Percentiles rank a stretch among this genome's conserved stretches.
phyloP scores from a whole-genome alignment of 2,329 filamentous ascomycete genomes.

The Calonectria hawksworthii region DNA sequence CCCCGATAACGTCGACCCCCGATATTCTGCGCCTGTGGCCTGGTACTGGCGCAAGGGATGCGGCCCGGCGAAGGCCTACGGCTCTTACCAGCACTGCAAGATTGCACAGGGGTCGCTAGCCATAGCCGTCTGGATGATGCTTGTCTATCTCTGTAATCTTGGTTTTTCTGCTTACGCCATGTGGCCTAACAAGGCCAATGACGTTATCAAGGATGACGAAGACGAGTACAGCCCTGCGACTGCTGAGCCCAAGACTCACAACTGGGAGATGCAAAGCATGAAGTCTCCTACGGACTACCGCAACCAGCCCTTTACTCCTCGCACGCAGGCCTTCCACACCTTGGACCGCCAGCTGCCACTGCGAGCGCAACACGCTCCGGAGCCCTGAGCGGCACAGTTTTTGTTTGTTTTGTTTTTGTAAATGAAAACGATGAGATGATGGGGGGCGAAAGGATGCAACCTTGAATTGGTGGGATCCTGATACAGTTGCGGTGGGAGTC shows the following conservation, averaged over 20 bases:
- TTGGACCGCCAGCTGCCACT: conserved; percentile 71
- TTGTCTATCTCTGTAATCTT: conserved; percentile 72
- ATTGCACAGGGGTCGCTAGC: conserved; percentile 79
- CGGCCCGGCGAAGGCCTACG: conserved; percentile 67
- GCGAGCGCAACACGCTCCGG: conserved; percentile 50
- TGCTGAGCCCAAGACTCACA: conserved; percentile 56
- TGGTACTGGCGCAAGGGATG: conserved; percentile 85
- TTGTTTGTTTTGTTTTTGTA: not conserved
- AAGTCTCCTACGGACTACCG: conserved; percentile 49
- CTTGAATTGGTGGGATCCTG: not conserved
- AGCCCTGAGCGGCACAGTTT: not conserved
- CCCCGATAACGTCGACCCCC: conserved; percentile 78
- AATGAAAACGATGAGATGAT: not conserved
- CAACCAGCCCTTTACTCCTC: conserved; percentile 70
- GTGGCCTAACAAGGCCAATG: conserved; percentile 68
- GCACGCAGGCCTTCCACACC: conserved; percentile 77
- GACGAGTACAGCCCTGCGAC: conserved; percentile 55
- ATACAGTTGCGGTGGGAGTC: not conserved
- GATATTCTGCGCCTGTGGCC: conserved; percentile 71
- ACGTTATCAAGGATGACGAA: conserved; percentile 58
- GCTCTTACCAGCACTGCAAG: conserved; percentile 71
- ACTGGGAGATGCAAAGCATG: conserved; percentile 72
- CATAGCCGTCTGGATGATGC: conserved; percentile 77
- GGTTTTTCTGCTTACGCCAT: conserved; percentile 71
- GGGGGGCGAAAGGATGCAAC: not conserved